Evolutionary conservation across 1,139 yeast species (phyloP).

Genomic region (Pichia sp.): DNA sequence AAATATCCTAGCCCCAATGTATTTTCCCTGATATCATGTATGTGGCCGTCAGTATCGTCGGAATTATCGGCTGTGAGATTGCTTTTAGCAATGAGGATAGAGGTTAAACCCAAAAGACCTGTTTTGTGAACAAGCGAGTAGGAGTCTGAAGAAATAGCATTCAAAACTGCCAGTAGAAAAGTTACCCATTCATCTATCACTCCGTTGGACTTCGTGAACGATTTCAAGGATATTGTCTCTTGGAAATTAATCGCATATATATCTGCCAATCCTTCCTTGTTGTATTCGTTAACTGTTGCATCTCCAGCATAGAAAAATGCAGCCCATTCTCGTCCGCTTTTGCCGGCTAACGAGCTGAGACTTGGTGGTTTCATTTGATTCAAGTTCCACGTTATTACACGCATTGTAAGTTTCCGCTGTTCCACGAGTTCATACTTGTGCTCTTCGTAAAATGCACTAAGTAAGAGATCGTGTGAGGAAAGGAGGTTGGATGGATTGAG

Average conservation of each 20-base stretch:
- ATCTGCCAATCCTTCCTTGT: constrained; percentile 32
- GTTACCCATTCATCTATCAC: constrained; percentile 39
- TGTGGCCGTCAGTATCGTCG: constrained; percentile 33
- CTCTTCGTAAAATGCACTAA: constrained; percentile 22
- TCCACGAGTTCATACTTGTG: constrained; percentile 14
- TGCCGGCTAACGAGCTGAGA: constrained; percentile 11
- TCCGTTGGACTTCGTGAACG: constrained; percentile 41
- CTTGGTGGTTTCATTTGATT: constrained; percentile 36
- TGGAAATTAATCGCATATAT: constrained; percentile 45
- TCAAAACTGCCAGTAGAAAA: constrained; percentile 29
- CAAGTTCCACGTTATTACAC: constrained; percentile 45
- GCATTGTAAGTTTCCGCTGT: constrained; percentile 15
- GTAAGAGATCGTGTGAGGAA: constrained; percentile 19
- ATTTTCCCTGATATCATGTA: constrained; percentile 35
- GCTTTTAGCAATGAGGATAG: constrained; percentile 36
- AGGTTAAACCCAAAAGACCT: constrained; percentile 47
- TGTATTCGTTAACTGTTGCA: constrained; percentile 25
- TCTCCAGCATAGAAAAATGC: constrained; percentile 15
- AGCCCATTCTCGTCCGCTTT: constrained; percentile 17
- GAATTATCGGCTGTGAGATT: neutral
- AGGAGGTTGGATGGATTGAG: constrained; percentile 27
- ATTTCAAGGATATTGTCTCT: constrained; percentile 47
- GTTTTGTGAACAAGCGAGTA: constrained; percentile 36
- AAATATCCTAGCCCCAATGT: constrained; percentile 53
- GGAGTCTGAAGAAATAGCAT: constrained; percentile 24